These are phyloP conservation scores for Stagonosporopsis cucurbitacearum DNA, from an alignment of 2,329 filamentous ascomycete genomes.

Conservation along the genomic window DNA sequence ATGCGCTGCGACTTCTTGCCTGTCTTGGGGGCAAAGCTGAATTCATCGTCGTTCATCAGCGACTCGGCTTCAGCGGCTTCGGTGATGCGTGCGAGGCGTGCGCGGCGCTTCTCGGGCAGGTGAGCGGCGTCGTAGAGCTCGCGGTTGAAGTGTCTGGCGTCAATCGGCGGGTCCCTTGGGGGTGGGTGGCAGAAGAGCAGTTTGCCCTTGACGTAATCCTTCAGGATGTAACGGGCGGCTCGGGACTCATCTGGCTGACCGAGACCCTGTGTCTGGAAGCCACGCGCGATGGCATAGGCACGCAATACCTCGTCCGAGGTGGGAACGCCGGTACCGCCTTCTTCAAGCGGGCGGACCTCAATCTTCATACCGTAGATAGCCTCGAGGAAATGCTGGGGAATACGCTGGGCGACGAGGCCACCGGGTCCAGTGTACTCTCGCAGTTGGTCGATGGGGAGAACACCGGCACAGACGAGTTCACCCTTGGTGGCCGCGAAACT, in stretches of 20 bases:
- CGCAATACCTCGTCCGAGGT: conserved; percentile 84
- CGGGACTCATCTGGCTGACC: conserved; percentile 93
- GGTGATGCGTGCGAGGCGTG: conserved; percentile 62
- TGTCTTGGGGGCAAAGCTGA: conserved; percentile 47
- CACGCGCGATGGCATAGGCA: conserved; percentile 86
- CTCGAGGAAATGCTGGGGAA: conserved; percentile 88
- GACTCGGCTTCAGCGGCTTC: conserved; percentile 44
- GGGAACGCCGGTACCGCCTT: conserved; percentile 88
- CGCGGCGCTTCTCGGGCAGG: conserved; percentile 80
- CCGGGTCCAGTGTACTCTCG: conserved; percentile 90
- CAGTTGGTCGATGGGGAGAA: conserved; percentile 95
- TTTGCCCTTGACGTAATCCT: conserved; percentile 98
- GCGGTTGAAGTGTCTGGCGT: conserved; percentile 80
- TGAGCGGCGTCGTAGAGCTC: conserved; percentile 86
- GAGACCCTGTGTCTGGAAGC: conserved; percentile 86
- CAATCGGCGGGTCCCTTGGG: conserved; percentile 68
- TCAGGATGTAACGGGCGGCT: conserved; percentile 86
- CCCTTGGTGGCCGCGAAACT: conserved; percentile 98
- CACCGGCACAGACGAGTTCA: conserved; percentile 92
- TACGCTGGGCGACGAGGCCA: conserved; percentile 79
- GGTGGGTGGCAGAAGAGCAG: conserved; percentile 91
- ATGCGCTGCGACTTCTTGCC: conserved; percentile 78
- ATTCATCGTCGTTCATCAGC: conserved; percentile 50
- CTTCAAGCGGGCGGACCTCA: conserved; percentile 77
- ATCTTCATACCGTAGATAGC: conserved; percentile 95